Base-by-base conservation (phyloP, 139 green algal genomes). In the Haematococcus sp. region DNA sequence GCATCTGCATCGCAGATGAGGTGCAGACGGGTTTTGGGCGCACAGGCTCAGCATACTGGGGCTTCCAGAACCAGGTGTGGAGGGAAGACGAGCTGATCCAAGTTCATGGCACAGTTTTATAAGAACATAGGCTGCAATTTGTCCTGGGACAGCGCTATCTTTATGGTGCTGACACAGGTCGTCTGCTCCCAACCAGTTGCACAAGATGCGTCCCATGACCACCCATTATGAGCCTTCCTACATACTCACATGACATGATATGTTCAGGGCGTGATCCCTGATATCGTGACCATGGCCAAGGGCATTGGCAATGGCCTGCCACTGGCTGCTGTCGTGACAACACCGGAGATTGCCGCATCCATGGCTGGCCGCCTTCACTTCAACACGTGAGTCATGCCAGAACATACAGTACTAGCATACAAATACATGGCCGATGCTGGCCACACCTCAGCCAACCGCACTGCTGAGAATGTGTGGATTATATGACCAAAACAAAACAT, bases 11-110 rank as follows among this genome's bases (percentile, higher is more conserved):
- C 49, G 93, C 95, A 0, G 95, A 99, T 75, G 95, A 99, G 80
- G 95, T 99, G 34, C 95, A 99, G 83, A 97, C 92, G 22, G 95
- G 95, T n/a, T 99, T 99, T 80, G 95, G 95, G 17, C 83, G 95
- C 68, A 98, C 92, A 0, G 95, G 95, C 34, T 88, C 76, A 31
- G 64, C 93, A 69, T 98, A 94, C 84, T 99, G 96, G 94, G 95
- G 95, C 65, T 99, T 99, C 68, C 51, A 99, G 81, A 91, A 82
- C 49, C 89, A 94, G 70, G 85, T 56, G 13, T 52, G 63, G 15
- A 49, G 7, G 40, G 7, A n/a, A n/a, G 40, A 11, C 40, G 40
- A 7, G 40, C 40, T 19, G 7, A 19, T 49, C 11, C 40, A 49
- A 7, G 11, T n/a, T n/a, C n/a, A n/a, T n/a, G n/a, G n/a, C n/a